Evolutionary conservation across 2,329 filamentous ascomycete species (phyloP), one percentile per base, ranked within the genome.

Genomic region (Coniochaeta prunicola): DNA sequence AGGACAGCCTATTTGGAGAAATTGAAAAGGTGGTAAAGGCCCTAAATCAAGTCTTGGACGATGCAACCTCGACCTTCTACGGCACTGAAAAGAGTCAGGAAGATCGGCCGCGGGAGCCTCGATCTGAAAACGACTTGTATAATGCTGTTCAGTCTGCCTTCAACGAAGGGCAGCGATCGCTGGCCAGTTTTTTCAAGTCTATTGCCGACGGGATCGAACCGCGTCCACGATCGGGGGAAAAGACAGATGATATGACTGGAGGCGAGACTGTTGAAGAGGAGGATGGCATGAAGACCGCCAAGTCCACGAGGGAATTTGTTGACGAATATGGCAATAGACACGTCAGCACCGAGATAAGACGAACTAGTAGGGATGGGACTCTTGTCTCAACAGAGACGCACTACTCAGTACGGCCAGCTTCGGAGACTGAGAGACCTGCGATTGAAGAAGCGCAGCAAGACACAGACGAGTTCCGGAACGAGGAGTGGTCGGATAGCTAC

Each of bases 271-370:
- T 33, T 7, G 31, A 61, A 34, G 57, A 60, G 10, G 56, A 65
- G 24, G 59, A 66, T 4, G 64, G 71, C 13, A 70, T 65, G 38
- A 71, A 72, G 57, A 69, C 72, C 28, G 67, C 74, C 28, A 68
- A 70, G 59, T 72, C 70, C 1, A 74, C 69, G 28, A 70, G 76
- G 4, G 75, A 80, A 60, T 72, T 75, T 56, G 70, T 76, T 4
- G 77, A 80, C 63, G 63, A 66, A 8, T 72, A 71, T 56, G 78
- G 77, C 33, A 75, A 77, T 61, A 63, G 72, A 13, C 76, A 78
- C 59, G 71, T 70, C 57, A 77, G 74, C 63, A 71, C 71, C 9
- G 74, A 73, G 7, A 70, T 74, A 28, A 74, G 70, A 60, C 74
- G 67, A 8, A 64, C 76, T 9, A 74, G 80, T 40, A 68, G 69